A percentile compares a stretch with the other conserved stretches of the same genome.
Evolutionary conservation across 768 basidiomycete species (phyloP).

Genomic region (Podaxis sp.): DNA sequence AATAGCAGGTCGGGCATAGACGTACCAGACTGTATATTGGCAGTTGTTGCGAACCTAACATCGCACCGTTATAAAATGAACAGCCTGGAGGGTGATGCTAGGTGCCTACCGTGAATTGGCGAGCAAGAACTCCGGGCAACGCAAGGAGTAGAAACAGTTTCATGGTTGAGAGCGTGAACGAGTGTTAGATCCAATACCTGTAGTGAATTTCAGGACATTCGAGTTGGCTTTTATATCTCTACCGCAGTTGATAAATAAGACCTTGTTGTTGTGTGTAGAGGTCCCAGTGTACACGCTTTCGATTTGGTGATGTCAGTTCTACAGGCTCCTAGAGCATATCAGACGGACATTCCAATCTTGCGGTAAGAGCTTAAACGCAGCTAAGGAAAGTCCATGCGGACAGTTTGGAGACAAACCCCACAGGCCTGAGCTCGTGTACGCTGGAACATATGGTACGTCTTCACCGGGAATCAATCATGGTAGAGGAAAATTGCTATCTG

Average conservation of each 20-base stretch:
- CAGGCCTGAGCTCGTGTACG: neutral
- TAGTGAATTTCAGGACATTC: neutral
- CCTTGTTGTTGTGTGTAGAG: neutral
- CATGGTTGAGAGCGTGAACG: neutral
- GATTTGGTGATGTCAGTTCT: neutral
- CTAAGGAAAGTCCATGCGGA: neutral
- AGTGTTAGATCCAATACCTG: neutral
- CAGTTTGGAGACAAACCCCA: neutral
- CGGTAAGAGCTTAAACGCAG: neutral
- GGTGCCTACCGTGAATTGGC: neutral
- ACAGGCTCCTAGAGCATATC: neutral
- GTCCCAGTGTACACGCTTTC: neutral
- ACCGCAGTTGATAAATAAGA: neutral
- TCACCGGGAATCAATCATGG: neutral
- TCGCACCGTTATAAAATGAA: neutral
- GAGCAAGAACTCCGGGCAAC: neutral
- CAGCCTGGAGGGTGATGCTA: neutral
- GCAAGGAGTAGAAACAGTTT: neutral
- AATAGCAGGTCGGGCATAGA: neutral
- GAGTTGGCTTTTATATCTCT: neutral
- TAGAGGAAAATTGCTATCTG: neutral
- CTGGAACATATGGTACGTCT: neutral
- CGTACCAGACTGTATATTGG: slow-evolving; percentile 65
- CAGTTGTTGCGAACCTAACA: slow-evolving; percentile 54
- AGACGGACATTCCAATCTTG: no score